Conservation (phyloP, 2,329 filamentous ascomycete genomes). For the Xylariales sp. region DNA sequence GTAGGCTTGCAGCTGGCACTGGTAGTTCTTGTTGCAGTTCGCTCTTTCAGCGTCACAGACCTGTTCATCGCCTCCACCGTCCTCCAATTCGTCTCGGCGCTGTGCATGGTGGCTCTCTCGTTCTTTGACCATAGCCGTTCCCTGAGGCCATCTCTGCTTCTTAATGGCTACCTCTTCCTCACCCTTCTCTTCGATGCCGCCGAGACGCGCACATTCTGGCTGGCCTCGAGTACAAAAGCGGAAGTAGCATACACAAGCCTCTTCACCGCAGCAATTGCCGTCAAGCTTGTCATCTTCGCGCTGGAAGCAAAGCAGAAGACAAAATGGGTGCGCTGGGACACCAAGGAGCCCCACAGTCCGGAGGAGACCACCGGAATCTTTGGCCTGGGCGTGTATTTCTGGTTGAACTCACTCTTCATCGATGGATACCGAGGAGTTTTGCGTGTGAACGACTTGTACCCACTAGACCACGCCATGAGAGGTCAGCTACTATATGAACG, state of each 20-base stretch:
- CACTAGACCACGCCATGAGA: slow-evolving; percentile 19
- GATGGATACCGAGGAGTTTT: slow-evolving; percentile 30
- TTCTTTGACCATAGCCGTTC: slow-evolving; percentile 11
- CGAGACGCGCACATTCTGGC: slow-evolving; percentile 28
- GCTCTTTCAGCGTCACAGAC: slow-evolving; percentile 4
- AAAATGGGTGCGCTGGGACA: slow-evolving; percentile 10
- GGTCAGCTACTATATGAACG: slow-evolving; percentile 12
- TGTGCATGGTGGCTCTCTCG: slow-evolving; percentile 10
- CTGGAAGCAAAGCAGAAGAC: slow-evolving; percentile 17
- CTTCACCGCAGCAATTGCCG: slow-evolving; percentile 11
- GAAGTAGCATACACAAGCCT: slow-evolving; percentile 10
- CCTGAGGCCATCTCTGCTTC: slow-evolving; percentile 35
- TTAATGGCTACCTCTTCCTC: slow-evolving; percentile 35
- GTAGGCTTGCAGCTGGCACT: slow-evolving; percentile 8
- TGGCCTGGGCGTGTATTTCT: slow-evolving; percentile 28
- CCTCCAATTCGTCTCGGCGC: slow-evolving; percentile 6
- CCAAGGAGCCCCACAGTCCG: slow-evolving; percentile 17
- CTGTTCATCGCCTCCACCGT: slow-evolving; percentile 7
- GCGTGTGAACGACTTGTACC: slow-evolving; percentile 26
- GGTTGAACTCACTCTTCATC: slow-evolving; percentile 28
- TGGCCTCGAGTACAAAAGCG: slow-evolving; percentile 7
- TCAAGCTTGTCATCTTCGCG: slow-evolving; percentile 15
- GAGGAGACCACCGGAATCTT: slow-evolving; percentile 31
- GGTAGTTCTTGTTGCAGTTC: slow-evolving; percentile 6
- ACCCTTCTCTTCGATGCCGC: slow-evolving; percentile 38